Conservation (phyloP, 2,329 filamentous ascomycete genomes). For the Microcyclospora tardicrescens region DNA sequence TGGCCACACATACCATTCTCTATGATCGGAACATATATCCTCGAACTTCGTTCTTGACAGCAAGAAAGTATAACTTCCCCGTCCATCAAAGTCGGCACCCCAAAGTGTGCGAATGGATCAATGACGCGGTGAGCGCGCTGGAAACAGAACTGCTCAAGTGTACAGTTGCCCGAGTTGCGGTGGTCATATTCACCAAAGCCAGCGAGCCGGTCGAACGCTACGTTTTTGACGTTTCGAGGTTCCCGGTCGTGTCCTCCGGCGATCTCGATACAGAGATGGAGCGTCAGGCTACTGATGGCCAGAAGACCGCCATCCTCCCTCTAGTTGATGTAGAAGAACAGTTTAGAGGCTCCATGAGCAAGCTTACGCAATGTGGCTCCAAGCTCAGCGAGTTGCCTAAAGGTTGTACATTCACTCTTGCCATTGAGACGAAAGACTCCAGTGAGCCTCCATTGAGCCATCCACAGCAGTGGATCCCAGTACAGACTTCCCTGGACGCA, state of each 20-base stretch:
- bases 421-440: slow-evolving; percentile 56
- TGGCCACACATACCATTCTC: slow-evolving; percentile 74
- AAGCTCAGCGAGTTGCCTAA: slow-evolving; percentile 45
- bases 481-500: slow-evolving; percentile 24
- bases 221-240: slow-evolving; percentile 46
- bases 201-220: slow-evolving; percentile 46
- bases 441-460: slow-evolving; percentile 36
- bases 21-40: slow-evolving; percentile 76
- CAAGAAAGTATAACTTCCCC: slow-evolving; percentile 69
- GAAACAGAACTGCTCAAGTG: slow-evolving; percentile 53
- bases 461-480: slow-evolving; percentile 48
- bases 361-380: slow-evolving; percentile 48
- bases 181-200: slow-evolving; percentile 42
- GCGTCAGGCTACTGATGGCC: slow-evolving; percentile 15
- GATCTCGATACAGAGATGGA: slow-evolving; percentile 42
- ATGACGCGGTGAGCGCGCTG: slow-evolving; percentile 63
- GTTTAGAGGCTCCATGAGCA: slow-evolving; percentile 52
- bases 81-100: slow-evolving; percentile 80
- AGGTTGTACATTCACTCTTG: slow-evolving; percentile 62
- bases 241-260: slow-evolving; percentile 35
- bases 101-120: slow-evolving; percentile 72
- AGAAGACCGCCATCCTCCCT: slow-evolving; percentile 15
- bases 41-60: slow-evolving; percentile 58
- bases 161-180: slow-evolving; percentile 40
- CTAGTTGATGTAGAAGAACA: slow-evolving; percentile 54